Evolutionary conservation across 225 moss, liverwort and hornwort genomes (phyloP).

Genomic region (Pseudisothecium myosuroides): DNA sequence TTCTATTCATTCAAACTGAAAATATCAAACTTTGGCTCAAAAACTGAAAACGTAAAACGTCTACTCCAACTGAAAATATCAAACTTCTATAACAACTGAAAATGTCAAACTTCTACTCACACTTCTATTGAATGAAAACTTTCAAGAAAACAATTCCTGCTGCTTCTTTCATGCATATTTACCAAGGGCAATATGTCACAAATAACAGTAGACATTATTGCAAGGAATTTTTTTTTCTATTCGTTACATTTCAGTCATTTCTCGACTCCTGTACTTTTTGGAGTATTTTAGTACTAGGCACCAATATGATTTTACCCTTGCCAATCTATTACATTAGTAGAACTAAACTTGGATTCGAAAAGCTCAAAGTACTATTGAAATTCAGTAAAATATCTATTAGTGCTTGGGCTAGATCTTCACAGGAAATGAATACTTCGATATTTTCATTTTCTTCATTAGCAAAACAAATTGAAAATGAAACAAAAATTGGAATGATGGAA

Average conservation of each 20-base stretch:
- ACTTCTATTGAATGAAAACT: not conserved
- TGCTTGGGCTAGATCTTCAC: not conserved
- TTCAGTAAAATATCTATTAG: not conserved
- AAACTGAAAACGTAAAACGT: not conserved
- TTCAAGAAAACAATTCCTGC: not conserved
- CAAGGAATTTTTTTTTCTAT: not conserved
- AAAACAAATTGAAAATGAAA: not conserved
- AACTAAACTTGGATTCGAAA: not conserved
- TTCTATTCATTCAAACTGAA: not conserved
- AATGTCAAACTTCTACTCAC: no score
- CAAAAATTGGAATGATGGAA: not conserved
- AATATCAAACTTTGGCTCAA: not conserved
- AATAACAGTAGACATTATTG: not conserved
- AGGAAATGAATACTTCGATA: not conserved
- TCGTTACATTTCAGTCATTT: no score
- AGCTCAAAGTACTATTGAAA: not conserved
- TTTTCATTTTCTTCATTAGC: not conserved
- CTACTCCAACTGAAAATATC: not conserved
- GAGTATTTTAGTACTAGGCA: not conserved
- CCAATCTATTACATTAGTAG: not conserved
- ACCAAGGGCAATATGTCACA: not conserved
- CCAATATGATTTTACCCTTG: no score
- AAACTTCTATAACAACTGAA: not conserved
- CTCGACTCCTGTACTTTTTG: not conserved
- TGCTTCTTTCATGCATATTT: not conserved